Percentiles rank a stretch among this genome's conserved stretches.
phyloP scores from a whole-genome alignment of 805 yeast genomes.

The Cyberlindnera mycetangii region DNA sequence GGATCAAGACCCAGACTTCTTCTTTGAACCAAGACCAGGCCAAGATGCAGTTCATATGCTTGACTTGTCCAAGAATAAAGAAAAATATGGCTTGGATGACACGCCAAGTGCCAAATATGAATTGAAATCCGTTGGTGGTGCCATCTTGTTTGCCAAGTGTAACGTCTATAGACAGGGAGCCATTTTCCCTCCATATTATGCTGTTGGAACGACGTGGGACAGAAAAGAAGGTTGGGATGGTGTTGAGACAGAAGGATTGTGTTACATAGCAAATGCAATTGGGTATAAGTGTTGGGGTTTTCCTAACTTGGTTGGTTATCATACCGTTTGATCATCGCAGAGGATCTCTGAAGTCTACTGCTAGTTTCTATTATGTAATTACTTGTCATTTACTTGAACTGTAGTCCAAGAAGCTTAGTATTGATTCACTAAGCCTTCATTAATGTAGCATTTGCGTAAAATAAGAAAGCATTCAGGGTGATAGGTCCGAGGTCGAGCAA shows the following conservation, averaged over 20 bases:
- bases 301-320: slow-evolving; percentile 36
- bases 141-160: slow-evolving; percentile 44
- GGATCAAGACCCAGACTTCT: slow-evolving; percentile 15
- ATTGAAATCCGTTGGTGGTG: slow-evolving; percentile 51
- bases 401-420: too few species aligned
- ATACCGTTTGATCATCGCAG: slow-evolving; percentile 3
- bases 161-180: slow-evolving; percentile 44
- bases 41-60: slow-evolving; percentile 11
- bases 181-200: slow-evolving; percentile 43
- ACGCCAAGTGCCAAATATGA: slow-evolving; percentile 9
- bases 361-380: too few species aligned
- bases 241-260: slow-evolving; percentile 51
- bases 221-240: slow-evolving; percentile 51
- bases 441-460: too few species aligned
- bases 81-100: slow-evolving; percentile 13
- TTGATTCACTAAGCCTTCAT: too few species aligned
- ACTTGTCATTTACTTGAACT: too few species aligned
- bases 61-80: slow-evolving; percentile 11
- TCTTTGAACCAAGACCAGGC: slow-evolving; percentile 20
- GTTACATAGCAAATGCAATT: slow-evolving; percentile 42
- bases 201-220: slow-evolving; percentile 45
- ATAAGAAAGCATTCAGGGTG: too few species aligned
- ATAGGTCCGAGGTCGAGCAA: too few species aligned
- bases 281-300: slow-evolving; percentile 49
- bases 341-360: too few species aligned